Conservation (phyloP, 495 filamentous ascomycete species). For the Xylaria cubensis region DNA sequence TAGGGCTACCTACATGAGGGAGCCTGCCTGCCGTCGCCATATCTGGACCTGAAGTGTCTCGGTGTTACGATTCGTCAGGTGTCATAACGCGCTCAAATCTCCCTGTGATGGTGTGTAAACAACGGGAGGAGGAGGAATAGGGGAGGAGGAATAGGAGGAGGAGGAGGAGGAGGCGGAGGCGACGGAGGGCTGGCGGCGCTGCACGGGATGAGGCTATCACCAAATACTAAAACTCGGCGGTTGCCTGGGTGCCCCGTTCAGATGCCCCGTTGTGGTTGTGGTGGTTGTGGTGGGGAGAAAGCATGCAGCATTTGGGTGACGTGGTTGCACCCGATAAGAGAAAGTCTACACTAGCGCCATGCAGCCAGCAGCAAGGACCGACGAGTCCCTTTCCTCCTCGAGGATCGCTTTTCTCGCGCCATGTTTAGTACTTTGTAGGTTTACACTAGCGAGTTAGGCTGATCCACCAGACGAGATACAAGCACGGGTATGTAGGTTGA, state of each 20-base stretch:
- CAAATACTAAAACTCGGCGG: slow-evolving; percentile 9
- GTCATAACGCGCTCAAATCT: neutral
- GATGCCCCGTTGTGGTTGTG: slow-evolving; percentile 14
- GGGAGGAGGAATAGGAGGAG: neutral
- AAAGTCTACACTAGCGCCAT: neutral
- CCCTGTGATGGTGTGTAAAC: slow-evolving; percentile 12
- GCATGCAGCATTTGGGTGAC: slow-evolving; percentile 37
- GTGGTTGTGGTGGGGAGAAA: slow-evolving; percentile 14
- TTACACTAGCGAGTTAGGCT: neutral
- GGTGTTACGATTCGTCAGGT: neutral
- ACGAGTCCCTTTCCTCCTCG: neutral
- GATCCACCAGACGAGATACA: slow-evolving; percentile 21
- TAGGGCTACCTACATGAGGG: slow-evolving; percentile 14
- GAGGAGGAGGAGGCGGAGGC: neutral
- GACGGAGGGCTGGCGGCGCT: neutral
- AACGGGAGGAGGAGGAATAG: neutral
- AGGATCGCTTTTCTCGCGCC: neutral
- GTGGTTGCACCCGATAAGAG: slow-evolving; percentile 41
- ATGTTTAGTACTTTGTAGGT: neutral
- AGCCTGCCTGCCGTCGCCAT: neutral
- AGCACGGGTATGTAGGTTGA: neutral
- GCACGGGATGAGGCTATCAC: slow-evolving; percentile 22
- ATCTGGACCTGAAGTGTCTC: neutral
- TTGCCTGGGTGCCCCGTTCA: slow-evolving; percentile 13
- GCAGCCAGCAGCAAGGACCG: neutral